phyloP scores from a whole-genome alignment of 495 filamentous ascomycete genomes.

The Talaromyces borbonicus region DNA sequence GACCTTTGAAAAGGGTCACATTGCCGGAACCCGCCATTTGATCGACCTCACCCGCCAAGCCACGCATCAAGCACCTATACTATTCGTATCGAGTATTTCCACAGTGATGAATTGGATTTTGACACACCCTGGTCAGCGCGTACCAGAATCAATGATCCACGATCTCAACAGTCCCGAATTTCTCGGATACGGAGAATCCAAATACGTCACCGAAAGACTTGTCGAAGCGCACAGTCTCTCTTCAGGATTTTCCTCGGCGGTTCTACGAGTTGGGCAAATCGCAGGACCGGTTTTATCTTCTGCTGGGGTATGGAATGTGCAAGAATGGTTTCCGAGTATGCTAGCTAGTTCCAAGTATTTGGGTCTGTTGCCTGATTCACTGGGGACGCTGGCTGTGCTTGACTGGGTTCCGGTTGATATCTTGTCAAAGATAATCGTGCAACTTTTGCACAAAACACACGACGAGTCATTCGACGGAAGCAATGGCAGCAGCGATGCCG shows the following conservation, averaged over 20 bases:
- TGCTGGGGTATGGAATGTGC: constrained; percentile 39
- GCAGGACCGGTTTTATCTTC: constrained; percentile 28
- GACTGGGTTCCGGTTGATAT: constrained; percentile 34
- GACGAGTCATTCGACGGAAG: too few relatives aligned
- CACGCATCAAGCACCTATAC: constrained; percentile 28
- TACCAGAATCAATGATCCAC: constrained; percentile 4
- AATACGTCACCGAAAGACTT: constrained; percentile 7
- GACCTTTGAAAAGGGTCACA: constrained; percentile 43
- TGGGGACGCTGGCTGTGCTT: background rate
- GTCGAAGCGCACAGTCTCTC: constrained; percentile 1
- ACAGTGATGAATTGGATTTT: constrained; percentile 11
- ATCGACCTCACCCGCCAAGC: constrained; percentile 38
- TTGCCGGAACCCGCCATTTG: constrained; percentile 40
- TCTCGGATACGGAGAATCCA: constrained; percentile 5
- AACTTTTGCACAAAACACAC: constrained; percentile 13
- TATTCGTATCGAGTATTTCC: constrained; percentile 46
- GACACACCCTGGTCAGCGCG: background rate
- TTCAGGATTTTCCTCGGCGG: constrained; percentile 24
- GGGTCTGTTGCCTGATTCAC: background rate
- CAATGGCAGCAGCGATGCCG: too few relatives aligned
- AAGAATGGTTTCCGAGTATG: constrained; percentile 45
- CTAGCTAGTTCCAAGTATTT: constrained; percentile 19
- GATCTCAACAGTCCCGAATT: constrained; percentile 5
- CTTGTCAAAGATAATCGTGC: constrained; percentile 23
- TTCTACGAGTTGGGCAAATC: constrained; percentile 47